phyloP scores from a whole-genome alignment of 176 grass and related monocot genomes.

The Musa schizocarpa region DNA sequence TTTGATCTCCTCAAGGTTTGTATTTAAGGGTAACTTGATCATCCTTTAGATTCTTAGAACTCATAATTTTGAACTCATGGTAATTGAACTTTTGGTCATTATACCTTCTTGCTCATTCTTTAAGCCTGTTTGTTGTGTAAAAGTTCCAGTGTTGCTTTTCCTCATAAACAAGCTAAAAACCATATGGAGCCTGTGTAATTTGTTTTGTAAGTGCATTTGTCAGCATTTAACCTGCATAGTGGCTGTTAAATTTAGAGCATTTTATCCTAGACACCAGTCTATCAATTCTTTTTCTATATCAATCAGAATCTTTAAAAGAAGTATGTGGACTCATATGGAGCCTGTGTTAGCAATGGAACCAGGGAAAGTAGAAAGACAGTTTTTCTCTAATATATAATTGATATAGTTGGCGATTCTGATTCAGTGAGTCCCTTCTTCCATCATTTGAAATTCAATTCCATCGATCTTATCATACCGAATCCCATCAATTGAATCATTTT shows the following conservation, averaged over 20 bases:
- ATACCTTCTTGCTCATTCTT: not conserved
- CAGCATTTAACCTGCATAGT: not conserved
- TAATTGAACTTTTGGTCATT: not conserved
- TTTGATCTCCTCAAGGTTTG: conserved; percentile 21
- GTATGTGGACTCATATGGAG: no score
- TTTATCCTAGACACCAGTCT: not conserved
- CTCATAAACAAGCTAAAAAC: not conserved
- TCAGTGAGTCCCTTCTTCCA: no score
- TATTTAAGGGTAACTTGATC: not conserved
- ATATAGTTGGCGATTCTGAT: no score
- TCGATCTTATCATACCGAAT: no score
- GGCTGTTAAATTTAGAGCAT: not conserved
- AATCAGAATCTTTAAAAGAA: no score
- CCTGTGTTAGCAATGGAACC: no score
- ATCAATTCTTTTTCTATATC: not conserved
- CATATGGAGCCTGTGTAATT: no score
- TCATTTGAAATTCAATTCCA: no score
- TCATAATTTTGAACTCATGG: not conserved
- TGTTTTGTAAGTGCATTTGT: not conserved
- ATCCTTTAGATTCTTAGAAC: not conserved
- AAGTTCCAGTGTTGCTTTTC: not conserved
- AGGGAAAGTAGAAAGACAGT: no score
- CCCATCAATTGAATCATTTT: no score
- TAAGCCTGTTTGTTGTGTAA: not conserved
- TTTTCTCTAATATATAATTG: no score